These are phyloP conservation scores for Streptanthus diversifolius DNA, from an alignment of 345 rosid species.

Conservation along the genomic window DNA sequence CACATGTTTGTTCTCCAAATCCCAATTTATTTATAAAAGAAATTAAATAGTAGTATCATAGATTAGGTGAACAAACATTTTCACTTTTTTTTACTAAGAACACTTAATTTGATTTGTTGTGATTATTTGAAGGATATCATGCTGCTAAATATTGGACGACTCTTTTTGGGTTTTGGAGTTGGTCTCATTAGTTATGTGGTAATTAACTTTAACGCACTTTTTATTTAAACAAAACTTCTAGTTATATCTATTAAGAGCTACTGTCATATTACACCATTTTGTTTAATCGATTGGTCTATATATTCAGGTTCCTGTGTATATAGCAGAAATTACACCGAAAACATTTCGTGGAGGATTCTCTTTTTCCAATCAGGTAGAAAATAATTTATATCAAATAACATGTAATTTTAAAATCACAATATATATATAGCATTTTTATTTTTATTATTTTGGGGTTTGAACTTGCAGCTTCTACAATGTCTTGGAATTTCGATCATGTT, in stretches of 20 bases:
- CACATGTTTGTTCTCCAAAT: conserved; percentile 34
- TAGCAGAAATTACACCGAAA: conserved; percentile 47
- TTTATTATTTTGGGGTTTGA: neutral
- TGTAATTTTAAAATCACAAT: neutral
- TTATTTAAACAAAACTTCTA: too few relatives aligned
- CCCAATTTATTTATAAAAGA: neutral
- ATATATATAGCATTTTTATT: neutral
- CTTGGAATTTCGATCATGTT: conserved; percentile 40
- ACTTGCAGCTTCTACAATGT: conserved; percentile 39
- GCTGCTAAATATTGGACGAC: conserved; percentile 28
- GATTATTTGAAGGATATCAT: conserved; percentile 15
- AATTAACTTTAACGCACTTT: neutral
- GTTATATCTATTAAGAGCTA: neutral
- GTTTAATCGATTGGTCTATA: neutral
- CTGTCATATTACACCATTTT: neutral
- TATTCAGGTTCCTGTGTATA: conserved; percentile 42
- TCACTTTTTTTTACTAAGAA: neutral
- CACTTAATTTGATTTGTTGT: neutral
- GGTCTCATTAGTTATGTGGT: conserved; percentile 41
- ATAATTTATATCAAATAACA: neutral
- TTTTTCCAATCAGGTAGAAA: conserved; percentile 29
- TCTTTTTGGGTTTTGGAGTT: conserved; percentile 35
- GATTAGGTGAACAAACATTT: neutral
- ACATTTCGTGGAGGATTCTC: conserved; percentile 38
- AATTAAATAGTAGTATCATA: neutral